phyloP scores from a whole-genome alignment of 148 eudicot species.

The Rhododendron mucronatum region DNA sequence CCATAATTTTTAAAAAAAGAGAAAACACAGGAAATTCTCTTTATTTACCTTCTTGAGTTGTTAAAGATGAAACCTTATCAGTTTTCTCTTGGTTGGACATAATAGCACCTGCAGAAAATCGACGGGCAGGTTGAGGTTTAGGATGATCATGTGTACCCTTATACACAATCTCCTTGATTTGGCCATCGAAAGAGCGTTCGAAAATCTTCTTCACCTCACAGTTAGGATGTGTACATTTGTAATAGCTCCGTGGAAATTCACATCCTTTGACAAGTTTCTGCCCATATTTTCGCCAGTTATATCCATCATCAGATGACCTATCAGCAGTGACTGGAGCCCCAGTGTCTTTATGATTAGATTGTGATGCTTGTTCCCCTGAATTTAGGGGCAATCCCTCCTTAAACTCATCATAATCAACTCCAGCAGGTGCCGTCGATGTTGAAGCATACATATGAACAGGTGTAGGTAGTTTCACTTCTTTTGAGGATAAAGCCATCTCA shows the following conservation, averaged over 20 bases:
- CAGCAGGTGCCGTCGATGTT: conserved; percentile 25
- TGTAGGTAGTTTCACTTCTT: conserved; percentile 29
- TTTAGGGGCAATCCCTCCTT: conserved; percentile 38
- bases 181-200: conserved; percentile 84
- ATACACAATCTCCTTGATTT: conserved; percentile 83
- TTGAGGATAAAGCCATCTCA: conserved; percentile 40
- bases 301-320: conserved; percentile 90
- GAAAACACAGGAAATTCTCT: conserved; percentile 6
- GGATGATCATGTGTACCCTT: conserved; percentile 97
- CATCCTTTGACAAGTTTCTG: conserved; percentile 98
- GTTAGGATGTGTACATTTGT: conserved; percentile 92
- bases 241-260: conserved; percentile 96
- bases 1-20: conserved; percentile 8
- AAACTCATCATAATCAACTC: conserved; percentile 33
- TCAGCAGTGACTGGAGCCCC: conserved; percentile 51
- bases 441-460: conserved; percentile 21
- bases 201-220: conserved; percentile 97
- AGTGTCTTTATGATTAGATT: conserved; percentile 47
- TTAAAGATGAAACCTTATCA: conserved; percentile 42
- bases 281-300: conserved; percentile 97
- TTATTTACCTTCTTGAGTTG: conserved; percentile 65
- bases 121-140: conserved; percentile 87
- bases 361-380: conserved; percentile 38
- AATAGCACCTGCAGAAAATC: conserved; percentile 72
- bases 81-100: conserved; percentile 65